phyloP scores from a whole-genome alignment of 768 basidiomycete genomes.

The Panaeolus papilionaceus region DNA sequence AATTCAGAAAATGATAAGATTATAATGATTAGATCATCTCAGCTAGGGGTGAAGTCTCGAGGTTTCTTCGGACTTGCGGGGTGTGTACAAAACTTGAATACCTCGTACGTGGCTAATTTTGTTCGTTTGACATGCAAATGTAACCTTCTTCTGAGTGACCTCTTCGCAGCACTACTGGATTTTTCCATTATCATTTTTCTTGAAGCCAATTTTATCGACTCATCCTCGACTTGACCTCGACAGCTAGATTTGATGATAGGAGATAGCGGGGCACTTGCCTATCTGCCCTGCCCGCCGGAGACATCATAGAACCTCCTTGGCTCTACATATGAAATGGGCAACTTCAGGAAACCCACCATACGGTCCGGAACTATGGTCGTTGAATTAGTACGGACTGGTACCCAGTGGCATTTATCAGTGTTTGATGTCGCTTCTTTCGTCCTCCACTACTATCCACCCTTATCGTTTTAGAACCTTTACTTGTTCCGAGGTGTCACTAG shows the following conservation, averaged over 20 bases:
- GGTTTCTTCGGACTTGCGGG: constrained; percentile 1
- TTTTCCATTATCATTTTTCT: neutral
- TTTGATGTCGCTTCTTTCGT: neutral
- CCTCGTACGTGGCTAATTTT: neutral
- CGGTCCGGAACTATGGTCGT: neutral
- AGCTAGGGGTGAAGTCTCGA: neutral
- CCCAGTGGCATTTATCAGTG: neutral
- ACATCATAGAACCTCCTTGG: constrained; percentile 2
- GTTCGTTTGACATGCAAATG: neutral
- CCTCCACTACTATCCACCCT: too few species aligned
- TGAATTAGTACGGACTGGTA: too few species aligned
- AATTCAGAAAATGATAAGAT: neutral
- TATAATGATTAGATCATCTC: neutral
- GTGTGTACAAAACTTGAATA: neutral
- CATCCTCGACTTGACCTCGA: neutral
- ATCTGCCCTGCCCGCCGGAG: neutral
- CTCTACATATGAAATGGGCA: neutral
- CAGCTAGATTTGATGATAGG: neutral
- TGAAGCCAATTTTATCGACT: neutral
- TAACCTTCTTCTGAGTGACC: neutral
- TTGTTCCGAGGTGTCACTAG: too few species aligned
- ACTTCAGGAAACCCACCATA: neutral
- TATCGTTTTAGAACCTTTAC: too few species aligned
- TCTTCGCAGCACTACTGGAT: too few species aligned
- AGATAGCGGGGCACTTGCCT: constrained; percentile 2